Evolutionary conservation across 148 eudicot species (phyloP).

Genomic region (Suaeda aralocaspica): DNA sequence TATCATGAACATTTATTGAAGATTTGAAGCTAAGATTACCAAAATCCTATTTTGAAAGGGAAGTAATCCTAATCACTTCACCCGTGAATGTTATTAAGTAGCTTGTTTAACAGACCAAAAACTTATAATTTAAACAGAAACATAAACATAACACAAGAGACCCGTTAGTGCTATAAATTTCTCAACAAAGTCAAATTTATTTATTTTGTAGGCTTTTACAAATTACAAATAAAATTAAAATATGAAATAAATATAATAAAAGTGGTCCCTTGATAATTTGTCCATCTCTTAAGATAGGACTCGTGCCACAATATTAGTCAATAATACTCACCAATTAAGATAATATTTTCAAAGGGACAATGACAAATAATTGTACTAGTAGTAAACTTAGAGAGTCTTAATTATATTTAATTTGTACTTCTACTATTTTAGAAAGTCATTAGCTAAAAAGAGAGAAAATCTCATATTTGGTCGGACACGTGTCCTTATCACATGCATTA

Average conservation of each 20-base stretch:
- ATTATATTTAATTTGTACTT: background rate
- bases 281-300: background rate
- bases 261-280: conserved; percentile 4
- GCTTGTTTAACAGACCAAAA: too few relatives aligned
- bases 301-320: conserved; percentile 20
- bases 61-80: too few relatives aligned
- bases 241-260: too few relatives aligned
- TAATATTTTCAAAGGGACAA: background rate
- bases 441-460: background rate
- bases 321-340: background rate
- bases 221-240: too few relatives aligned
- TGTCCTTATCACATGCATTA: conserved; percentile 31
- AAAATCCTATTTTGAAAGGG: too few relatives aligned
- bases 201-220: too few relatives aligned
- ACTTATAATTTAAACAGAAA: background rate
- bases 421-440: background rate
- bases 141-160: conserved; percentile 36
- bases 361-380: conserved; percentile 5
- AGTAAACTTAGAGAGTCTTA: too few relatives aligned
- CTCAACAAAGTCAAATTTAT: background rate
- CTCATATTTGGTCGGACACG: conserved; percentile 33
- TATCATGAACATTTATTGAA: too few relatives aligned
- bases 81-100: too few relatives aligned
- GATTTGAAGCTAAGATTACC: too few relatives aligned
- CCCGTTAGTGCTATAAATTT: conserved; percentile 26